phyloP scores from a whole-genome alignment of 306 rosid species.

The Begonia masoniana region DNA sequence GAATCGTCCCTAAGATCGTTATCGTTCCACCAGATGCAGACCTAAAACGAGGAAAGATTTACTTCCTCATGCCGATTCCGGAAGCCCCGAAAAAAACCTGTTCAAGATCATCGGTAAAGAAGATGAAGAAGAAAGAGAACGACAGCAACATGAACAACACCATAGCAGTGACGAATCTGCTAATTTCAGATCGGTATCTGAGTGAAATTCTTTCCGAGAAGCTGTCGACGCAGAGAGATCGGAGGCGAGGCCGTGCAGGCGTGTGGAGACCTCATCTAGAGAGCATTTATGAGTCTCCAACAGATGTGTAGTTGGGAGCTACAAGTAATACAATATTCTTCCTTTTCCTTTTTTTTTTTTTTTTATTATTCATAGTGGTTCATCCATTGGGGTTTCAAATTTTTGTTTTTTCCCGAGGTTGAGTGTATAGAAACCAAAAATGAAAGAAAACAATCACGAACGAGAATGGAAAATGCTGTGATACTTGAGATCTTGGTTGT shows the following conservation, averaged over 20 bases:
- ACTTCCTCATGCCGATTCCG: conserved; percentile 85
- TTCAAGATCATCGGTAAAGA: conserved; percentile 19
- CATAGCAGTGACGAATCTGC: conserved; percentile 25
- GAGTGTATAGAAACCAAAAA: conserved; percentile 14
- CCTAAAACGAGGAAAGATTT: conserved; percentile 90
- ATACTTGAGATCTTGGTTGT: not conserved
- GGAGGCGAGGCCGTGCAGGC: conserved; percentile 75
- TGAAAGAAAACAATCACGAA: not conserved
- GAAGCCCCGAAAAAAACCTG: conserved; percentile 17
- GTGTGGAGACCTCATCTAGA: conserved; percentile 92
- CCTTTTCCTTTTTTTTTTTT: not conserved
- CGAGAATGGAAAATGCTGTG: not conserved
- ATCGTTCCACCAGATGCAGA: conserved; percentile 89
- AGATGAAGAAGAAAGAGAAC: conserved; percentile 16
- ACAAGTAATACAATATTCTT: not conserved
- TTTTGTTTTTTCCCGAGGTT: not conserved
- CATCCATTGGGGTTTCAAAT: conserved; percentile 14
- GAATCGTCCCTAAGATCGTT: conserved; percentile 56
- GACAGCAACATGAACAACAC: conserved; percentile 4
- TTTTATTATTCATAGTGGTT: not conserved
- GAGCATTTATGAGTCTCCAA: conserved; percentile 77
- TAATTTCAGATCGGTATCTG: conserved; percentile 59
- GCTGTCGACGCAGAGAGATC: conserved; percentile 54
- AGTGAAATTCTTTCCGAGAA: conserved; percentile 80
- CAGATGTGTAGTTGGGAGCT: conserved; percentile 11